phyloP scores from a whole-genome alignment of 2,329 filamentous ascomycete species.

The Torrubiellomyces zombiae region DNA sequence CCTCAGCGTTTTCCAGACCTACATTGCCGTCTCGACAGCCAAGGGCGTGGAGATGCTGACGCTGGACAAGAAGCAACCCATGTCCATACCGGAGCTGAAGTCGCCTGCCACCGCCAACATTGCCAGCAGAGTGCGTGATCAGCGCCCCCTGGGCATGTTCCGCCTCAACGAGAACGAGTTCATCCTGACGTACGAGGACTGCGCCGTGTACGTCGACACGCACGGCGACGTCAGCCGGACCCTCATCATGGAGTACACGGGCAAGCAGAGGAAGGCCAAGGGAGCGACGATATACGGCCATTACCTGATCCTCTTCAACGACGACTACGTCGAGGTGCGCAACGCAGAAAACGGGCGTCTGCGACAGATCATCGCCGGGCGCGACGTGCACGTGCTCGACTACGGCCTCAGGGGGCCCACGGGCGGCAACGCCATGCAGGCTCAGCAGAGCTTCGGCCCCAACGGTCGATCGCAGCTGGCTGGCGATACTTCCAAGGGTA shows the following conservation, averaged over 20 bases:
- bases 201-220: conserved; percentile 95
- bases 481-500: conserved; percentile 43
- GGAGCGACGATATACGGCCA: conserved; percentile 79
- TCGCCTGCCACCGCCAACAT: conserved; percentile 70
- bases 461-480: conserved; percentile 17
- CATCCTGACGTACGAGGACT: conserved; percentile 85
- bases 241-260: conserved; percentile 98
- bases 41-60: conserved; percentile 93
- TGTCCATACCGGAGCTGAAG: conserved; percentile 79
- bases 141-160: conserved; percentile 90
- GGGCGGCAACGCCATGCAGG: conserved; percentile 24
- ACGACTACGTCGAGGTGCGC: conserved; percentile 90
- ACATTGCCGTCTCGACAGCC: conserved; percentile 77
- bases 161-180: conserved; percentile 84
- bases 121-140: conserved; percentile 63
- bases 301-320: conserved; percentile 85
- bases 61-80: conserved; percentile 89
- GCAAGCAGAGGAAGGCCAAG: conserved; percentile 61
- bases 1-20: conserved; percentile 90
- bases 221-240: conserved; percentile 88
- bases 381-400: conserved; percentile 80
- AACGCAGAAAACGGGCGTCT: conserved; percentile 92
- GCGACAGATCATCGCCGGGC: conserved; percentile 82
- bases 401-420: conserved; percentile 55
- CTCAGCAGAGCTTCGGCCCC: conserved; percentile 17